Base-by-base conservation (phyloP, 805 yeast species). In the Kregervanrija fluxuum region DNA sequence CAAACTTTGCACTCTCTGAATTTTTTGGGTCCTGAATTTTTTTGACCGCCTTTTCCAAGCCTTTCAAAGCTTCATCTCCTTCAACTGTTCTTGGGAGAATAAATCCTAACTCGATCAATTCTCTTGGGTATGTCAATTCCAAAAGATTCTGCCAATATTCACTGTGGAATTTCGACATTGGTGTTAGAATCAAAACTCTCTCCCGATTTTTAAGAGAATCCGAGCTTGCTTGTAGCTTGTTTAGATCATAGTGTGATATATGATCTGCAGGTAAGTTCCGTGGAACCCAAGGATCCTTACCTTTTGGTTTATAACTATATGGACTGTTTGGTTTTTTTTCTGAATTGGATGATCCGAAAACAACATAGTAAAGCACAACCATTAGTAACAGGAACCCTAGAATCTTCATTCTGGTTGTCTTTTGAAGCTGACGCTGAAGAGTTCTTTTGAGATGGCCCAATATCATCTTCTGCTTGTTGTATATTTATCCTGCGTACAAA, bases 111-210 rank as follows among this genome's bases (percentile, higher is more conserved):
- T 90, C 95, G 41, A 91, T 74, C 49, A 85, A 74, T 41, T 79
- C 81, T 62, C 91, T 85, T 44, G 96, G 97, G 62, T 93, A 93
- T 15, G 80, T 69, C 54, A 93, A 67, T 52, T 72, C 72, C 48
- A 84, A 64, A 48, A 93, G 66, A 62, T 93, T 93, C 34, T 76
- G 77, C 98, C 98, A 93, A 68, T 89, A 93, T 52, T 78, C 83
- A 31, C 80, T 79, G 61, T 85, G 80, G 61, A 93, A 93, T 52
- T 80, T 77, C 37, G 95, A 83, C 78, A 93, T 80, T 33, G 99
- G 99, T 2, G 97, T 81, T 59, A 93, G 73, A 46, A 93, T 79
- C 60, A 93, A 71, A 15, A 93, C 86, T 50, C 85, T 82, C 61
- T 93, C 97, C 55, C 76, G 77, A 63, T 87, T 84, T 47, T 73